Conservation (phyloP, 768 basidiomycete species). For the Mycena vulgaris region DNA sequence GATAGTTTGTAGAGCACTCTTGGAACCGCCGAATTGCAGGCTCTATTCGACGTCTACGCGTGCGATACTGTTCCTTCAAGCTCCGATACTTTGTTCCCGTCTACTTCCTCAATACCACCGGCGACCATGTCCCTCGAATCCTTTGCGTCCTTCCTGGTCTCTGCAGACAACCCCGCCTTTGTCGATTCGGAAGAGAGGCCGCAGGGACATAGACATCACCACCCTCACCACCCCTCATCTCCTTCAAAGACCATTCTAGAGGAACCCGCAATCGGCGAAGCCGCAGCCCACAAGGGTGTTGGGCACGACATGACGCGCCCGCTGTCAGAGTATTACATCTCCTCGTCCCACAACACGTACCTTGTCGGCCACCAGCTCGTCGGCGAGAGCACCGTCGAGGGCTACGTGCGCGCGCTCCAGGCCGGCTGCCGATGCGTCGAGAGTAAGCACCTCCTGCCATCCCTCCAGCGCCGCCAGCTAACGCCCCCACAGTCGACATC, state of each 20-base stretch:
- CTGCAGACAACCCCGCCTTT: constrained; percentile 78
- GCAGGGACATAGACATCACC: constrained; percentile 9
- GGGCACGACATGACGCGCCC: constrained; percentile 92
- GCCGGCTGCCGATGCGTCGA: constrained; percentile 94
- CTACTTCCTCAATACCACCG: constrained; percentile 23
- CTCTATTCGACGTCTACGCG: constrained; percentile 55
- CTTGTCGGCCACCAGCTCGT: constrained; percentile 84
- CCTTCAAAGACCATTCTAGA: constrained; percentile 5
- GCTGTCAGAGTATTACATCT: constrained; percentile 90
- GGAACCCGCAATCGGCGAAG: constrained; percentile 53
- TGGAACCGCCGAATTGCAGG: constrained; percentile 49
- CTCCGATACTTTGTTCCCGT: constrained; percentile 10
- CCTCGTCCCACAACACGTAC: constrained; percentile 94
- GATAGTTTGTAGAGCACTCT: constrained; percentile 52
- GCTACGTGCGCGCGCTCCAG: constrained; percentile 90
- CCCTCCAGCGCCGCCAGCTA: not conserved
- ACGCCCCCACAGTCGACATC: constrained; percentile 79
- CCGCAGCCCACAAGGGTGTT: constrained; percentile 42
- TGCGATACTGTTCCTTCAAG: constrained; percentile 37
- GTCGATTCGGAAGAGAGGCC: constrained; percentile 58
- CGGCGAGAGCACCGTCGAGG: constrained; percentile 85
- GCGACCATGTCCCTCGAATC: constrained; percentile 67
- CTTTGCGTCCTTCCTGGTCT: constrained; percentile 87
- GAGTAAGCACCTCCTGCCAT: constrained; percentile 70
- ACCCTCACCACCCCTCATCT: constrained; percentile 27